Evolutionary conservation across 768 basidiomycete genomes (phyloP).

Genomic region (Rhizopogon salebrosus): DNA sequence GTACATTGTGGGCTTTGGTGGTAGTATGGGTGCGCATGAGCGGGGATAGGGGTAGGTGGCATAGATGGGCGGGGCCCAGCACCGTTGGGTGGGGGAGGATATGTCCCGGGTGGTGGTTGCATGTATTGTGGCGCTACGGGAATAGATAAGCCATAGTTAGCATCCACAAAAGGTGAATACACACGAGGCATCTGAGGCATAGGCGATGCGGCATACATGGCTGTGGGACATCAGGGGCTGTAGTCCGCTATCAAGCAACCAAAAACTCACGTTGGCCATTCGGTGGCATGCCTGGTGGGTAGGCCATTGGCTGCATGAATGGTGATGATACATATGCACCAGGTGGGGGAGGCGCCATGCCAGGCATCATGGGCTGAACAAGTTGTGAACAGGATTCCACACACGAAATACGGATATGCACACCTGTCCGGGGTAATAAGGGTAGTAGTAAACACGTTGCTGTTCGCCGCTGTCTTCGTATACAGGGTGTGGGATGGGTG

Average conservation of each 20-base stretch:
- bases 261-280: slow-evolving; percentile 47
- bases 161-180: slow-evolving; percentile 24
- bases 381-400: slow-evolving; percentile 4
- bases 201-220: slow-evolving; percentile 76
- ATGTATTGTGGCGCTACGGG: slow-evolving; percentile 67
- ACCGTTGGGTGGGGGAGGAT: slow-evolving; percentile 75
- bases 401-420: background rate
- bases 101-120: slow-evolving; percentile 72
- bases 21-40: slow-evolving; percentile 84
- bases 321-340: slow-evolving; percentile 75
- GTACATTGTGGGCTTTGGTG: slow-evolving; percentile 86
- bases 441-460: slow-evolving; percentile 76
- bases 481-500: slow-evolving; percentile 65
- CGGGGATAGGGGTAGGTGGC: slow-evolving; percentile 87
- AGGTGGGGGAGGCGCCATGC: slow-evolving; percentile 77
- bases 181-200: slow-evolving; percentile 88
- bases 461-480: slow-evolving; percentile 74
- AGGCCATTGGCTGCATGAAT: slow-evolving; percentile 83
- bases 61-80: slow-evolving; percentile 78
- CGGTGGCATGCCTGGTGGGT: slow-evolving; percentile 75
- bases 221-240: slow-evolving; percentile 27
- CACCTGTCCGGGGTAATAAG: slow-evolving; percentile 78
- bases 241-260: background rate
- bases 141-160: slow-evolving; percentile 3
- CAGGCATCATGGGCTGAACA: slow-evolving; percentile 74